A percentile compares a stretch with the other conserved stretches of the same genome.
Conservation (phyloP, 2,329 filamentous ascomycete species). For the Colletotrichum simmondsii region DNA sequence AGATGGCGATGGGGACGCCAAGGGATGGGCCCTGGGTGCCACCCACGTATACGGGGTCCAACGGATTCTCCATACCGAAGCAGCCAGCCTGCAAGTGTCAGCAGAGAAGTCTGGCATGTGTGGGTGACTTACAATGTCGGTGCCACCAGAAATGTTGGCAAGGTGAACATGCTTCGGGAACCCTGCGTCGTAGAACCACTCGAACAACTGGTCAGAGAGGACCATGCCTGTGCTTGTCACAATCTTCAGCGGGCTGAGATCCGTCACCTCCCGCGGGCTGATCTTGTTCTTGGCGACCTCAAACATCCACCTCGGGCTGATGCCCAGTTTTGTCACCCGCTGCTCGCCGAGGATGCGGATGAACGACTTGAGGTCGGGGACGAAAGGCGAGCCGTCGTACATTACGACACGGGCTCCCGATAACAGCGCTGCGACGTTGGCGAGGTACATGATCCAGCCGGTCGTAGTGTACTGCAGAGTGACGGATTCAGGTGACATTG, state of each 20-base stretch:
- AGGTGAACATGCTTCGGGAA: conserved; percentile 77
- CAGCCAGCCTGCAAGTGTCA: conserved; percentile 59
- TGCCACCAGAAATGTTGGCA: conserved; percentile 80
- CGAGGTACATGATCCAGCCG: conserved; percentile 91
- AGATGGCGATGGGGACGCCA: conserved; percentile 65
- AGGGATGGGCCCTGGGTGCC: conserved; percentile 62
- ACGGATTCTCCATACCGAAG: conserved; percentile 73
- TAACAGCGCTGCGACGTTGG: conserved; percentile 67
- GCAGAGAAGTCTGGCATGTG: not conserved
- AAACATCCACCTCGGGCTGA: conserved; percentile 80
- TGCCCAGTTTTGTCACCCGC: conserved; percentile 77
- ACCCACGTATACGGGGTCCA: conserved; percentile 73
- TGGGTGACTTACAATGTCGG: conserved; percentile 70
- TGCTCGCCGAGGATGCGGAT: conserved; percentile 72
- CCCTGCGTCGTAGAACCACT: conserved; percentile 80
- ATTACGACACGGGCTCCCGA: conserved; percentile 72
- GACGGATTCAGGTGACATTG: conserved; percentile 51
- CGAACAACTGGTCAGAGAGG: conserved; percentile 78
- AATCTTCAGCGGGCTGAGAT: conserved; percentile 69
- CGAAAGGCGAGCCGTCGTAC: conserved; percentile 88
- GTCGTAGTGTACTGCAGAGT: conserved; percentile 72
- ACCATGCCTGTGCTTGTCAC: conserved; percentile 87
- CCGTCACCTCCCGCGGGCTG: conserved; percentile 68
- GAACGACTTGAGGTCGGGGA: conserved; percentile 73
- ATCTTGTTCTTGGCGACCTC: conserved; percentile 76